Conservation (phyloP, 495 filamentous ascomycete species). For the Penicillium crystallinum region DNA sequence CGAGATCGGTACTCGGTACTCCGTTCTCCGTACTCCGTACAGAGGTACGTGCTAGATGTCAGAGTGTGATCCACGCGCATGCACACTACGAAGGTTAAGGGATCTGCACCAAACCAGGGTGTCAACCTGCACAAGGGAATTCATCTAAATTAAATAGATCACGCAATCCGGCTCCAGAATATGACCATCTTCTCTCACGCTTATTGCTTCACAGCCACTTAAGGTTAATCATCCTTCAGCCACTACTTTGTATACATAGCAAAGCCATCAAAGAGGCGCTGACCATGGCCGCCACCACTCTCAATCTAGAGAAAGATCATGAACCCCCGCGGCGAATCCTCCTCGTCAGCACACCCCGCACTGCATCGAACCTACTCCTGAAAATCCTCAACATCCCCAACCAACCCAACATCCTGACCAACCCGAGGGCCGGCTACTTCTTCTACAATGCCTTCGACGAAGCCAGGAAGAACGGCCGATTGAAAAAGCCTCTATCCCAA, state of each 20-base stretch:
- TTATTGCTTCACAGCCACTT: not conserved
- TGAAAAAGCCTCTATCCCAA: slow-evolving; percentile 15
- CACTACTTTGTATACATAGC: not conserved
- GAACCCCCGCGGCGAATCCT: slow-evolving; percentile 7
- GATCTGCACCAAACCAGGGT: too few relatives aligned
- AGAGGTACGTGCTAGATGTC: too few relatives aligned
- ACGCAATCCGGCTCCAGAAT: slow-evolving; percentile 2
- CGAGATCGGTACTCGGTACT: too few relatives aligned
- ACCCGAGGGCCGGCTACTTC: slow-evolving; percentile 35
- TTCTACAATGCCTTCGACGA: slow-evolving; percentile 23
- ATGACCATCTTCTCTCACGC: not conserved
- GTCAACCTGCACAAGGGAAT: not conserved
- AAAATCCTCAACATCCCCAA: slow-evolving; percentile 34
- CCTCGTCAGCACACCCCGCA: slow-evolving; percentile 34
- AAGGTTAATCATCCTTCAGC: slow-evolving; percentile 6
- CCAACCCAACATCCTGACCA: slow-evolving; percentile 28
- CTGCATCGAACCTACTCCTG: slow-evolving; percentile 38
- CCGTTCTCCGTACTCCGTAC: too few relatives aligned
- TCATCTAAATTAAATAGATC: slow-evolving; percentile 1
- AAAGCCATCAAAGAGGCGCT: too few relatives aligned
- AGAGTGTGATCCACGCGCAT: too few relatives aligned
- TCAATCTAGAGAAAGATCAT: not conserved
- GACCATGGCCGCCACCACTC: not conserved
- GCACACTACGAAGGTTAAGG: too few relatives aligned
- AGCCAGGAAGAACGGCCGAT: not conserved